Conservation (phyloP, 2,329 filamentous ascomycete species). For the Epichloe sibirici region DNA sequence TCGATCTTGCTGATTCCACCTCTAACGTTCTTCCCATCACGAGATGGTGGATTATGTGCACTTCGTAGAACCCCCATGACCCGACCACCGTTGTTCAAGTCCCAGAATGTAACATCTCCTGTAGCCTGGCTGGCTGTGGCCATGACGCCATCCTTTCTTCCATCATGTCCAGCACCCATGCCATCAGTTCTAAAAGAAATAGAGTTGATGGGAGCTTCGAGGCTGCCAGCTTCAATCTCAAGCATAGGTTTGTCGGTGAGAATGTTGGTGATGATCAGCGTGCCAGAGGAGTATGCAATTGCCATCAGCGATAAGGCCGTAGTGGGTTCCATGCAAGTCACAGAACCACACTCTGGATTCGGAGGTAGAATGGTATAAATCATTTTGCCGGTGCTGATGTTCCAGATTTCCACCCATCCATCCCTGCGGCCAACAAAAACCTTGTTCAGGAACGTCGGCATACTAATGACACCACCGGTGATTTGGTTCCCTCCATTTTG, state of each 20-base stretch:
- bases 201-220: constrained; percentile 57
- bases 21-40: constrained; percentile 40
- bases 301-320: constrained; percentile 77
- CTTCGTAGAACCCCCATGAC: constrained; percentile 78
- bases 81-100: constrained; percentile 78
- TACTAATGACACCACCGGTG: constrained; percentile 67
- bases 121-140: constrained; percentile 69
- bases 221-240: constrained; percentile 51
- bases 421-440: constrained; percentile 80
- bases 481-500: constrained; percentile 52
- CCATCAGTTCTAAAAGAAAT: constrained; percentile 89
- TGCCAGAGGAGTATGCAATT: constrained; percentile 73
- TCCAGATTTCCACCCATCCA: constrained; percentile 94
- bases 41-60: constrained; percentile 68
- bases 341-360: constrained; percentile 57
- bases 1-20: constrained; percentile 80
- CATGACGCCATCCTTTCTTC: constrained; percentile 80
- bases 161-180: constrained; percentile 76
- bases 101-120: constrained; percentile 93
- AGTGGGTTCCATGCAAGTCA: constrained; percentile 78
- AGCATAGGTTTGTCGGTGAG: constrained; percentile 64
- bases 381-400: constrained; percentile 80
- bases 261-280: constrained; percentile 71
- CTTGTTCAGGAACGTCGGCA: constrained; percentile 96
- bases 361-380: constrained; percentile 82